Percentiles rank a stretch among this genome's conserved stretches.
These are phyloP conservation scores for Begonia peltatifolia DNA, from an alignment of 306 rosid genomes.

Conservation along the genomic window DNA sequence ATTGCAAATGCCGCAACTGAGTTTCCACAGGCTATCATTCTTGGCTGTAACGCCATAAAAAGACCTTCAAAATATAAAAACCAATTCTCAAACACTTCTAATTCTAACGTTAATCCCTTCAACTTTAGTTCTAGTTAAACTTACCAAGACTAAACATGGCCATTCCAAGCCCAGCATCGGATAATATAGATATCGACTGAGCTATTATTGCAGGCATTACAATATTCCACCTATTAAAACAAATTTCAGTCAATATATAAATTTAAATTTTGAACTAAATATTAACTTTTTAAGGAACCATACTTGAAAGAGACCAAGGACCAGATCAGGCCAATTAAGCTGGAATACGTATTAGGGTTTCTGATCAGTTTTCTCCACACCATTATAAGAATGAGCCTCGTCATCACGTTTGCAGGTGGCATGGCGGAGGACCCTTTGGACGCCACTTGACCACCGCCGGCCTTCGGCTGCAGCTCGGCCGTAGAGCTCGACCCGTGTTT, in stretches of 20 bases:
- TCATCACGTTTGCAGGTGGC: conserved; percentile 86
- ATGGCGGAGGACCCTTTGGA: conserved; percentile 30
- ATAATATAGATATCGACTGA: conserved; percentile 48
- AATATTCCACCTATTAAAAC: conserved; percentile 46
- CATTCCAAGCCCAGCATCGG: conserved; percentile 88
- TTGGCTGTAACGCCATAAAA: conserved; percentile 86
- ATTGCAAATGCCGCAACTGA: conserved; percentile 55
- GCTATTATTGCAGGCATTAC: conserved; percentile 72
- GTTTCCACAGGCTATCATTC: conserved; percentile 73
- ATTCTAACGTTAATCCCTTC: neutral
- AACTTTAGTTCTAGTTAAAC: neutral
- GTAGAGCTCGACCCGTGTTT: conserved; percentile 80
- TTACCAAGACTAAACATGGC: conserved; percentile 93
- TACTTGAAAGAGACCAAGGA: conserved; percentile 70
- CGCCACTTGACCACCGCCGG: conserved; percentile 22
- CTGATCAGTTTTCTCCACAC: conserved; percentile 74
- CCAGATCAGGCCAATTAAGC: conserved; percentile 78
- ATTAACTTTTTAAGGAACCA: neutral
- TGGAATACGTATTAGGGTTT: conserved; percentile 78
- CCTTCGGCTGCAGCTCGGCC: conserved; percentile 60
- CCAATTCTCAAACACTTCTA: neutral
- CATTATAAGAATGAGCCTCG: conserved; percentile 67
- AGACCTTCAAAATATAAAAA: conserved; percentile 27
- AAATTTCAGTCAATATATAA: neutral
- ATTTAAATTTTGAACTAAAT: neutral